Base-by-base conservation (phyloP, 768 basidiomycete genomes). In the Vishniacozyma victoriae region DNA sequence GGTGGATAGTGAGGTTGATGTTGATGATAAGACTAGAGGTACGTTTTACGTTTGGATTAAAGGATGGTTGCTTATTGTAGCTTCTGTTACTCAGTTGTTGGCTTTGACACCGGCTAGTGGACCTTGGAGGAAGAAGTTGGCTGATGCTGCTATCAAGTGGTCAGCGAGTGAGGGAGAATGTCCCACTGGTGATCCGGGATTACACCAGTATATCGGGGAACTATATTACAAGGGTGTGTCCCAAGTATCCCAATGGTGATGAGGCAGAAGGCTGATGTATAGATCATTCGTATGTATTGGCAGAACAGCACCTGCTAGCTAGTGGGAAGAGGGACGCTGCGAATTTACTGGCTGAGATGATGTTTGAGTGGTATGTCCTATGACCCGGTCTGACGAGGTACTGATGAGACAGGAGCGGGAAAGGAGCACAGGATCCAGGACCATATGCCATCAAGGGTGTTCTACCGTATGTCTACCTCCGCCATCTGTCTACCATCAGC, bases 131-230 rank as follows among this genome's bases (percentile, higher is more conserved):
- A 92, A 90, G 75, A 89, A 86, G 1, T 74, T 91, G 42, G 85
- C 89, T 29, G 87, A 91, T 62, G 84, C 81, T 67, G 75, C 87
- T 12, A 77, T 96, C 66, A 79, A 83, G 36, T 99, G 93, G 92
- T 83, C 87, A 37, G 78, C 82, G 12, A 86, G 84, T 66, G 77
- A 79, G 57, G 83, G 86, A 5, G 63, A 78, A n/a, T 83, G 79
- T 69, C 87, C 91, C 7, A 81, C 83, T 20, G 95, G 95, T 15
- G 95, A 99, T 75, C 82, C 84, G 25, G 81, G 79, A 48, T 75
- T 99, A 42, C 90, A 90, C 37, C 83, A 88, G 52, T 96, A 96
- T 68, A 73, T 95, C 39, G 95, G 91, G 3, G 85, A 92, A 68
- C 74, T 95, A 24, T 76, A 67, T 48, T 69, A 66, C 50, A 69